Evolutionary conservation across 805 yeast genomes (phyloP), one percentile per base, ranked within the genome.

Genomic region (Limtongia smithiae): DNA sequence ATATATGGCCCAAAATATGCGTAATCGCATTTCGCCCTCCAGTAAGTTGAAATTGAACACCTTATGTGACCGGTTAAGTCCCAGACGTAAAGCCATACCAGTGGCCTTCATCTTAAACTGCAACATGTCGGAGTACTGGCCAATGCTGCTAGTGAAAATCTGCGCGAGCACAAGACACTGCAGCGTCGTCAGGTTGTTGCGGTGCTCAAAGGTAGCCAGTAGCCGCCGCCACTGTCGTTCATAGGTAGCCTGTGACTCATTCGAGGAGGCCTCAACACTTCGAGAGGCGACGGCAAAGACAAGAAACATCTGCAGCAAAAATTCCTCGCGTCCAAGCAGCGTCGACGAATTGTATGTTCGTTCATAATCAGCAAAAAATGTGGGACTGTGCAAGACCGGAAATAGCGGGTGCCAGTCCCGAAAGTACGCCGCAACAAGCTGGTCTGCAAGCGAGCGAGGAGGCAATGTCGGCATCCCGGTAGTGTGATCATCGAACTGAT

Each of bases 1-100:
- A 65, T 85, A 88, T 37, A 82, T 77, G 55, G 87, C 80, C 96
- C 96, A 89, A 60, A 89, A 89, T 34, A 86, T 67, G 31, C 85
- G 77, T 63, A 95, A 77, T 55, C 96, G 74, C 62, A 85, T 87
- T 54, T 90, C 89, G 66, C 84, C 93, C 69, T 83, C 90, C 51
- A 80, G 73, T 3, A 86, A 89, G 0, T 90, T 81, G 3, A 51
- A 32, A 17, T 49, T 48, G 43, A 57, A 56, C 27, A 51, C 44
- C 30, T 56, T 51, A 8, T 95, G 95, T 65, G 95, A 84, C 58
- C 94, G 74, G 64, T 88, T 95, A 38, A 89, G 71, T 59, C 96
- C 77, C 45, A 89, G 69, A 59, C 88, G 93, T 60, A 86, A 94
- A 3, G 90, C 82, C 90, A 86, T 84, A 24, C 88, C 81, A 11